Conservation (phyloP, 345 rosid species). For the Arabis hirsuta region DNA sequence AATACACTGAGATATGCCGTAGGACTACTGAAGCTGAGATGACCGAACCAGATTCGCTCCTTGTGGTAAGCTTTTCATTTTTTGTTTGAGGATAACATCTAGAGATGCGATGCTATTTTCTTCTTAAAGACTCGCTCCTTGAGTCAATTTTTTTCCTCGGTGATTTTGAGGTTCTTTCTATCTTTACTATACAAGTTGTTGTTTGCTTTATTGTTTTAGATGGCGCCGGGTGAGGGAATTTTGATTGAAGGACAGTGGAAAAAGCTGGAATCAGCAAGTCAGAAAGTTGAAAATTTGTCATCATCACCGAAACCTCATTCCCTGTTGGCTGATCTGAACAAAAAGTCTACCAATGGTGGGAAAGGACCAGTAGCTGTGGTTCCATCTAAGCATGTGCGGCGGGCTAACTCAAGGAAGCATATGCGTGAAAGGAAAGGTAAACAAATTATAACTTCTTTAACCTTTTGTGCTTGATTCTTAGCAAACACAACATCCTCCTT, state of each 20-base stretch:
- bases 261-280: conserved; percentile 69
- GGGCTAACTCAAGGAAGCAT: conserved; percentile 86
- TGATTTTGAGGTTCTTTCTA: neutral
- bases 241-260: conserved; percentile 88
- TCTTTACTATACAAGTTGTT: neutral
- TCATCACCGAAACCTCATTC: conserved; percentile 84
- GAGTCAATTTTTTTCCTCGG: neutral
- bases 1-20: too few species aligned
- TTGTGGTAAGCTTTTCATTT: too few species aligned
- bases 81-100: too few species aligned
- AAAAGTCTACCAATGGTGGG: conserved; percentile 68
- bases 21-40: too few species aligned
- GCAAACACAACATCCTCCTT: neutral
- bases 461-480: neutral
- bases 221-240: conserved; percentile 87
- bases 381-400: conserved; percentile 74
- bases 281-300: conserved; percentile 58
- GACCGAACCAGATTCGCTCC: too few species aligned
- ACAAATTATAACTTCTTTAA: neutral
- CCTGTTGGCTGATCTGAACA: conserved; percentile 64
- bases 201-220: conserved; percentile 42
- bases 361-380: conserved; percentile 65
- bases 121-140: too few species aligned
- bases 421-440: conserved; percentile 85
- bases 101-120: too few species aligned